These are phyloP conservation scores for Suhomyces canberraensis DNA, from an alignment of 805 yeast genomes.

Conservation along the genomic window DNA sequence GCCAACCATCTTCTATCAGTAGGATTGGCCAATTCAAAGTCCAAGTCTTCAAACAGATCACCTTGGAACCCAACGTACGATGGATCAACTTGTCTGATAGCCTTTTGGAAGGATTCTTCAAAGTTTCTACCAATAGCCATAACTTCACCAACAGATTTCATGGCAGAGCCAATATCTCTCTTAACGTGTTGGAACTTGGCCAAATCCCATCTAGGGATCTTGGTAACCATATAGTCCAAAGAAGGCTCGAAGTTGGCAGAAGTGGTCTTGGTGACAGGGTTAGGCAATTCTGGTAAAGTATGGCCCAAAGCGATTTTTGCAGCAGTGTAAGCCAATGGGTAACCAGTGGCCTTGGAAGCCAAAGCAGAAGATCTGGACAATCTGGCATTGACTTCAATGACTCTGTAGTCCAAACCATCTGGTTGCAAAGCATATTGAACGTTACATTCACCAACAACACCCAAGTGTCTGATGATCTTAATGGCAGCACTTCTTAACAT, in stretches of 20 bases:
- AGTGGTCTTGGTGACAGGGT: slow-evolving; percentile 94
- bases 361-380: slow-evolving; percentile 95
- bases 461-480: slow-evolving; percentile 94
- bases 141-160: slow-evolving; percentile 99
- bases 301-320: slow-evolving; percentile 95
- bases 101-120: slow-evolving; percentile 97
- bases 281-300: slow-evolving; percentile 91
- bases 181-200: slow-evolving; percentile 93
- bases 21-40: slow-evolving; percentile 74
- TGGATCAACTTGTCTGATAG: slow-evolving; percentile 93
- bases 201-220: slow-evolving; percentile 98
- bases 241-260: slow-evolving; percentile 97
- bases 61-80: slow-evolving; percentile 90
- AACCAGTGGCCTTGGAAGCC: slow-evolving; percentile 98
- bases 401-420: slow-evolving; percentile 91
- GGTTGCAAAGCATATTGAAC: slow-evolving; percentile 97
- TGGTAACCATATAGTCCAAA: slow-evolving; percentile 92
- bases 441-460: slow-evolving; percentile 99
- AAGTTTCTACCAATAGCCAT: slow-evolving; percentile 98
- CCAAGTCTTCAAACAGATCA: slow-evolving; percentile 70
- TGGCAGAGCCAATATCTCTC: slow-evolving; percentile 89
- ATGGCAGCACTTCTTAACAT: slow-evolving; percentile 98
- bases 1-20: slow-evolving; percentile 98
- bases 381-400: slow-evolving; percentile 96
- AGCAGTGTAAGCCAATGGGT: slow-evolving; percentile 97